phyloP scores from a whole-genome alignment of 805 yeast species.

The Metschnikowia lachancei region DNA sequence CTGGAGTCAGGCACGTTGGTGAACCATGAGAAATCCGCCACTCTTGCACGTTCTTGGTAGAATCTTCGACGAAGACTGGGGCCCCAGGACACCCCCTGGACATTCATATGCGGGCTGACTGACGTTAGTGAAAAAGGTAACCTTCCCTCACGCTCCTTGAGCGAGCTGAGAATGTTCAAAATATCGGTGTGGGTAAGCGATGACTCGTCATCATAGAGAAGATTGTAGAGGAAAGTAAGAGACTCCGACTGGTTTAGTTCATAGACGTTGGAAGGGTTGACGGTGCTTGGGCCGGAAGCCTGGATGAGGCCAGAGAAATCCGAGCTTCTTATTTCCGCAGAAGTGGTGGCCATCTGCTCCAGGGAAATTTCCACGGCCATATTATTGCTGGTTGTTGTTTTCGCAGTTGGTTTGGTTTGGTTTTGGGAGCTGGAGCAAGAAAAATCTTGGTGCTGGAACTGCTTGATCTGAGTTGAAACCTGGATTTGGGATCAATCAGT shows the following conservation, averaged over 20 bases:
- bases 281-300: constrained; percentile 3
- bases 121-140: constrained; percentile 28
- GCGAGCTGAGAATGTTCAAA: constrained; percentile 32
- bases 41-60: constrained; percentile 31
- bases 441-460: no score
- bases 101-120: constrained; percentile 19
- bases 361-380: constrained; percentile 19
- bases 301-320: constrained; percentile 8
- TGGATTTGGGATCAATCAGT: no score
- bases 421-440: no score
- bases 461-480: no score
- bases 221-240: constrained; percentile 38
- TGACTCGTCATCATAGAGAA: constrained; percentile 38
- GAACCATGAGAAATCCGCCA: constrained; percentile 39
- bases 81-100: constrained; percentile 41
- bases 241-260: constrained; percentile 42
- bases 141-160: constrained; percentile 35
- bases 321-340: constrained; percentile 4
- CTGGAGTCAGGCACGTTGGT: constrained; percentile 37
- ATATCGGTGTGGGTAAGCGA: constrained; percentile 36
- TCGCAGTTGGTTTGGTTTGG: not conserved
- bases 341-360: constrained; percentile 13
- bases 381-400: not conserved
- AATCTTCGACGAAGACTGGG: constrained; percentile 32
- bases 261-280: constrained; percentile 28